Evolutionary conservation across 2,329 filamentous ascomycete genomes (phyloP).

Genomic region (Elsinoe necatrix): DNA sequence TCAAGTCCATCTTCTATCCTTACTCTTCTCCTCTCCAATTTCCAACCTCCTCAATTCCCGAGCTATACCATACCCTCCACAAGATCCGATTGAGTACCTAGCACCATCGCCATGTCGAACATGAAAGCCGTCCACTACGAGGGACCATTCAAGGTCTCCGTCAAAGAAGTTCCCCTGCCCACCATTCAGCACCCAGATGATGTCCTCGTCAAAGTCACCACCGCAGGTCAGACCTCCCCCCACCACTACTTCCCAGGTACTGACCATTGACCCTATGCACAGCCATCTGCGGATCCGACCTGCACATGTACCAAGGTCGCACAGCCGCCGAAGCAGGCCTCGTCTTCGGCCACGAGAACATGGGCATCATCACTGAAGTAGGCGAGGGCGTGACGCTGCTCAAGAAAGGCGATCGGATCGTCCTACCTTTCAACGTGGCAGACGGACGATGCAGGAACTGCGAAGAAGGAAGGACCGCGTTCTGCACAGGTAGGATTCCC

Average conservation of each 20-base stretch:
- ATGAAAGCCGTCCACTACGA: slow-evolving; percentile 58
- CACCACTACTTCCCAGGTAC: not conserved
- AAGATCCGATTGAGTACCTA: not conserved
- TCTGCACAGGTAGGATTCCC: slow-evolving; percentile 47
- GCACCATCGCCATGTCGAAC: slow-evolving; percentile 14
- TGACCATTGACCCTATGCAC: not conserved
- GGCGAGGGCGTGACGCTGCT: slow-evolving; percentile 53
- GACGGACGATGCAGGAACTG: slow-evolving; percentile 57
- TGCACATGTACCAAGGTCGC: slow-evolving; percentile 57
- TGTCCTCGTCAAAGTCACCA: slow-evolving; percentile 57
- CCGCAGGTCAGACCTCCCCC: slow-evolving; percentile 39
- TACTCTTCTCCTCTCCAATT: not conserved
- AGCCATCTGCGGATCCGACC: slow-evolving; percentile 24
- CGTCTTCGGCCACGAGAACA: slow-evolving; percentile 56
- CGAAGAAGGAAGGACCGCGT: slow-evolving; percentile 56
- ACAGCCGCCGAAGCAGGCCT: slow-evolving; percentile 55
- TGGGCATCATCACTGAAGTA: slow-evolving; percentile 49
- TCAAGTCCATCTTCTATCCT: not conserved
- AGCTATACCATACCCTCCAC: not conserved
- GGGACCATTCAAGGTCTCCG: slow-evolving; percentile 53
- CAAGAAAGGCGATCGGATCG: slow-evolving; percentile 55
- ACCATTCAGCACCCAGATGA: slow-evolving; percentile 57
- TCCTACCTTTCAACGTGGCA: slow-evolving; percentile 58
- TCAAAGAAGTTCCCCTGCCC: slow-evolving; percentile 51
- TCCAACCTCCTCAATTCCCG: not conserved